Evolutionary conservation across 345 rosid species (phyloP).

Genomic region (Citrus reticulata): DNA sequence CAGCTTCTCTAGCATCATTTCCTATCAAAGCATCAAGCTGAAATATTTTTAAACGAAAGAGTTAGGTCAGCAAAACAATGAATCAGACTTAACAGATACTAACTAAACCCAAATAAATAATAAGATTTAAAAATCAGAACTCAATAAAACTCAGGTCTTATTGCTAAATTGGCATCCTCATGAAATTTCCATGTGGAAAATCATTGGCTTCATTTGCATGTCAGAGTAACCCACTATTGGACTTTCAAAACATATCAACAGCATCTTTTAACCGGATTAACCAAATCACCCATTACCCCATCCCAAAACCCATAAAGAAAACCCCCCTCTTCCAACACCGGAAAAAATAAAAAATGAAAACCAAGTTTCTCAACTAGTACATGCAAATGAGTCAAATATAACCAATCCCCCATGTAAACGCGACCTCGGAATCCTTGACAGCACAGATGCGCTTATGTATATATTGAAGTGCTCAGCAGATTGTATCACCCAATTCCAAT

Average conservation of each 20-base stretch:
- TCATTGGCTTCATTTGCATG: neutral
- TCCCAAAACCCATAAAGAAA: neutral
- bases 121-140: neutral
- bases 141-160: neutral
- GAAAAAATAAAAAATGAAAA: neutral
- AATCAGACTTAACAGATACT: neutral
- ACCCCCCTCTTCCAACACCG: too few species aligned
- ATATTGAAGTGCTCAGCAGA: neutral
- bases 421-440: neutral
- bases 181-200: neutral
- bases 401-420: neutral
- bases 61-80: constrained; percentile 18
- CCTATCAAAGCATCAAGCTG: constrained; percentile 83
- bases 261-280: neutral
- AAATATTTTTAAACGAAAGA: constrained; percentile 14
- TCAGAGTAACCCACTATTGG: neutral
- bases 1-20: constrained; percentile 70
- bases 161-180: neutral
- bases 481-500: neutral
- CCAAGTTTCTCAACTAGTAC: neutral
- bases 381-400: neutral
- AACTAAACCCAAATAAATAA: neutral
- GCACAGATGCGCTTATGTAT: neutral
- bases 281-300: neutral
- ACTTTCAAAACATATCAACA: neutral